Evolutionary conservation across 1,284 basidiomycete genomes (phyloP), one percentile per base, ranked within the genome.

Genomic region (Macrocystidia cucumis): DNA sequence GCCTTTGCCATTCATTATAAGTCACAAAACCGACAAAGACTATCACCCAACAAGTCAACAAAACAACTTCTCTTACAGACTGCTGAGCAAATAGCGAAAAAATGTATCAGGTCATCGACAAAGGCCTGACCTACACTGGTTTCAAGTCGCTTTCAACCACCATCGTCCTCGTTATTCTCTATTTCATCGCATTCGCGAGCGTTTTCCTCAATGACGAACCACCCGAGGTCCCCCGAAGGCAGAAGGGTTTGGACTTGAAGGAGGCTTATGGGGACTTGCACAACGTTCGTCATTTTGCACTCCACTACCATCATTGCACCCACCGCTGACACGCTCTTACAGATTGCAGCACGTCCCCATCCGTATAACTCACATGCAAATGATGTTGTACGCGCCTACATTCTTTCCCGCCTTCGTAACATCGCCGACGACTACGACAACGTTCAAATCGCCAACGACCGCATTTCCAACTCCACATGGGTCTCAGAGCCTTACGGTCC

Each of bases 351-450:
- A 4, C 64, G 68, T 20, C 84, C 85, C 0, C 85, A 83, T 50
- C 76, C 85, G 0, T 85, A 75, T 58, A 77, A 82, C 48, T 84
- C 82, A 0, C 82, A 78, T 55, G 69, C 76, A 9, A 89, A 89
- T 48, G 78, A 83, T 45, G 50, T 65, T 24, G 78, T 87, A 9
- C 75, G 70, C 34, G 46, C 55, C 0, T 78, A 76, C 49, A 57
- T 89, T 16, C 60, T 83, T 13, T 51, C 62, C 4, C 71, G 78
- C 5, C 52, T 88, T 7, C 47, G 54, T 26, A 49, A 59, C 2
- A 63, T 80, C 21, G 65, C 67, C 13, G 48, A 56, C 6, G 49
- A 47, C 14, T 52, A 69, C 42, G 43, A 59, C 1, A 56, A 66
- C 42, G 62, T 79, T 3, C 58, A 71, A 24, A 47, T 85, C 5